A percentile compares a stretch with the other conserved stretches of the same genome.
phyloP scores from a whole-genome alignment of 768 basidiomycete genomes.

The Lentinula lateritia region DNA sequence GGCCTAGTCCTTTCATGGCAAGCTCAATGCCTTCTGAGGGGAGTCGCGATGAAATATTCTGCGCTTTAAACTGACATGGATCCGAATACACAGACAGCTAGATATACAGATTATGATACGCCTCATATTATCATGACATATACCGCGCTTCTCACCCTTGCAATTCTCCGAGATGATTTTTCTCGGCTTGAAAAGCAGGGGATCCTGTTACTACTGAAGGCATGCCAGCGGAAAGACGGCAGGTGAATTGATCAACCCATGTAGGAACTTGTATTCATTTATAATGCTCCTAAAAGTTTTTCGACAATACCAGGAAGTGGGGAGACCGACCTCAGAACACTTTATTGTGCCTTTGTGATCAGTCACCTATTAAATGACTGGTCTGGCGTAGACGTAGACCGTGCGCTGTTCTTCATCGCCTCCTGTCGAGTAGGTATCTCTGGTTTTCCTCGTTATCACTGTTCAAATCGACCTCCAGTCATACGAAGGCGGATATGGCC shows the following conservation, averaged over 20 bases:
- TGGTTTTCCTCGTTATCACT: slow-evolving; percentile 12
- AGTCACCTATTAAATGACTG: slow-evolving; percentile 76
- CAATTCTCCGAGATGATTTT: slow-evolving; percentile 86
- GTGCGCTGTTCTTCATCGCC: slow-evolving; percentile 58
- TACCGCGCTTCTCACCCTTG: slow-evolving; percentile 77
- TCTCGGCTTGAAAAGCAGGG: slow-evolving; percentile 61
- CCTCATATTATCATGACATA: slow-evolving; percentile 94
- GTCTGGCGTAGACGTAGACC: slow-evolving; percentile 61
- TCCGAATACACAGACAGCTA: not conserved
- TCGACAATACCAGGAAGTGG: slow-evolving; percentile 59
- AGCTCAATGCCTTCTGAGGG: slow-evolving; percentile 14
- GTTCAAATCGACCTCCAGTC: slow-evolving; percentile 40
- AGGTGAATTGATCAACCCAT: slow-evolving; percentile 47
- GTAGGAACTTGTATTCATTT: not conserved
- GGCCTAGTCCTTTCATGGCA: slow-evolving; percentile 71
- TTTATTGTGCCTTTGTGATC: slow-evolving; percentile 85
- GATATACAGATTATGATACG: slow-evolving; percentile 49
- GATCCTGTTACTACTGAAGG: slow-evolving; percentile 57
- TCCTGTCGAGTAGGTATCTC: slow-evolving; percentile 56
- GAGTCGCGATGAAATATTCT: slow-evolving; percentile 6
- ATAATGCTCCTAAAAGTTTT: slow-evolving; percentile 42
- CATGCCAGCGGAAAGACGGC: slow-evolving; percentile 77
- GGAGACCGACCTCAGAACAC: slow-evolving; percentile 77
- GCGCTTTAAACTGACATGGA: not conserved
- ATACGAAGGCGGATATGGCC: slow-evolving; percentile 91